phyloP scores from a whole-genome alignment of 768 basidiomycete species.

The Amanita thiersii region DNA sequence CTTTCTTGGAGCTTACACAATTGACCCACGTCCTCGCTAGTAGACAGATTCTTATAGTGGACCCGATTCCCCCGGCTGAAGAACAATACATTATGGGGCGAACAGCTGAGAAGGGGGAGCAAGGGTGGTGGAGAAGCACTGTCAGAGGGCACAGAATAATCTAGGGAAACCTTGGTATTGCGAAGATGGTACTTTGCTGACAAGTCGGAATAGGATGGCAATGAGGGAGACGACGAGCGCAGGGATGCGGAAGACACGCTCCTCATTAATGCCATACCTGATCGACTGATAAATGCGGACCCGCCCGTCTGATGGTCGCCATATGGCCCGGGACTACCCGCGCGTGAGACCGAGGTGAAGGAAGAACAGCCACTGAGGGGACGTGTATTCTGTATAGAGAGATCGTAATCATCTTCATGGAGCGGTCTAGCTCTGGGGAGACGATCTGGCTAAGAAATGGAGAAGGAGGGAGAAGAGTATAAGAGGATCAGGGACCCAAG shows the following conservation, averaged over 20 bases:
- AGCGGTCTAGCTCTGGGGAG: constrained; percentile 12
- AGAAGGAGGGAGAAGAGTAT: background rate
- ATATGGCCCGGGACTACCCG: constrained; percentile 16
- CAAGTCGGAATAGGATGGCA: constrained; percentile 23
- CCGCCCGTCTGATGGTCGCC: constrained; percentile 13
- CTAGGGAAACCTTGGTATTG: constrained; percentile 24
- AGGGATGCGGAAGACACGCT: constrained; percentile 25
- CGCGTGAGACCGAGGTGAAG: constrained; percentile 13
- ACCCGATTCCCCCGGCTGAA: constrained; percentile 50
- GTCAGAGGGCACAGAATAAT: constrained; percentile 20
- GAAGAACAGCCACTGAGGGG: constrained; percentile 6
- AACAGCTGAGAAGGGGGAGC: constrained; percentile 32
- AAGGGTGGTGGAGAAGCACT: constrained; percentile 9
- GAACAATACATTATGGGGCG: constrained; percentile 33
- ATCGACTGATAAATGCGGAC: constrained; percentile 18
- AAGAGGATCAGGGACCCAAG: constrained; percentile 9
- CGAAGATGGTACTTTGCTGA: constrained; percentile 26
- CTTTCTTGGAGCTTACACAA: constrained; percentile 40
- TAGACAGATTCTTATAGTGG: constrained; percentile 38
- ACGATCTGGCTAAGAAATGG: constrained; percentile 14
- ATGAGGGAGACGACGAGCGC: constrained; percentile 13
- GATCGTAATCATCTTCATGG: constrained; percentile 13
- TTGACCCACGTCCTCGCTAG: constrained; percentile 37
- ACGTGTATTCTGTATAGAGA: constrained; percentile 10
- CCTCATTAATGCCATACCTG: constrained; percentile 23